Percentiles rank a stretch among this genome's conserved stretches.
Evolutionary conservation across 2,329 filamentous ascomycete species (phyloP).

Genomic region (Cadophora luteo-olivacea): DNA sequence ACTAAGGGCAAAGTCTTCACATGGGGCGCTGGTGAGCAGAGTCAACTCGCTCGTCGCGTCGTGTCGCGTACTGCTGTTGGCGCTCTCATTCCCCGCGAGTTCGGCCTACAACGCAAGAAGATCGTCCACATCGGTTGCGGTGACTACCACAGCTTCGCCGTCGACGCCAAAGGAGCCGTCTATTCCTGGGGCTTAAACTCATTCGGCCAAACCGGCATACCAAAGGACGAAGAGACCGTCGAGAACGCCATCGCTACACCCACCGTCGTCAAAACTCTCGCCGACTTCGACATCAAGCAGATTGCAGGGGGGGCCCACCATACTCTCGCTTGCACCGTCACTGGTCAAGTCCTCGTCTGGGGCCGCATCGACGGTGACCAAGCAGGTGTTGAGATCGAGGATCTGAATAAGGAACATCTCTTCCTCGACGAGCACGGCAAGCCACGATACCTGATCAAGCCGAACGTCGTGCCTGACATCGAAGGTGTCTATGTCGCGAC

Average conservation of each 20-base stretch:
- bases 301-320: conserved; percentile 80
- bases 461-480: conserved; percentile 60
- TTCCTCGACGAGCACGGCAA: conserved; percentile 69
- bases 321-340: conserved; percentile 66
- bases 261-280: conserved; percentile 68
- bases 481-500: conserved; percentile 66
- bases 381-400: conserved; percentile 61
- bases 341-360: conserved; percentile 66
- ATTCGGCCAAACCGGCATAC: conserved; percentile 79
- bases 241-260: conserved; percentile 77
- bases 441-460: conserved; percentile 74
- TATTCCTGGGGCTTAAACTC: conserved; percentile 89
- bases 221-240: conserved; percentile 67
- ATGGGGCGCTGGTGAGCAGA: conserved; percentile 72
- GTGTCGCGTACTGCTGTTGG: conserved; percentile 38
- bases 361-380: conserved; percentile 62
- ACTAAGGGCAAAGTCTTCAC: conserved; percentile 64
- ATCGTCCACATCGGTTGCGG: conserved; percentile 59
- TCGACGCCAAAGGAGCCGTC: conserved; percentile 71
- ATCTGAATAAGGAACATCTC: conserved; percentile 62
- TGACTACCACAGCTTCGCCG: conserved; percentile 82
- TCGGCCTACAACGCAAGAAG: conserved; percentile 43
- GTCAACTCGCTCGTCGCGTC: conserved; percentile 64
- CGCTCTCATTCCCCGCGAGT: conserved; percentile 41
- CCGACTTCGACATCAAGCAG: conserved; percentile 66